phyloP scores from a whole-genome alignment of 208 protist species.

The Trypanosoma boissoni region DNA sequence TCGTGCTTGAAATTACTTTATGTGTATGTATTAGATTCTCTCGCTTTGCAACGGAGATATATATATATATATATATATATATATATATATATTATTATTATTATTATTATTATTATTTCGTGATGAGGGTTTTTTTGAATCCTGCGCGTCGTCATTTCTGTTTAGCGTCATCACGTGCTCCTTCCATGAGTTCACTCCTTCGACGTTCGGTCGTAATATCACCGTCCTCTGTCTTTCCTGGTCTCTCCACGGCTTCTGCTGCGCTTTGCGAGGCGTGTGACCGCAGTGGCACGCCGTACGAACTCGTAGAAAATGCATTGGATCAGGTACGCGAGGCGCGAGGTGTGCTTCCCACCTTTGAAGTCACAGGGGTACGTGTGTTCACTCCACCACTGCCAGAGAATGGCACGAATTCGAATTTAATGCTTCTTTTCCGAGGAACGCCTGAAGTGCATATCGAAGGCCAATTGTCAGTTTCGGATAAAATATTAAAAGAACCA shows the following conservation, averaged over 20 bases:
- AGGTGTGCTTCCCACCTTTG: not conserved
- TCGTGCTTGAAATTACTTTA: too few relatives aligned
- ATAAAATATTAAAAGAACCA: not conserved
- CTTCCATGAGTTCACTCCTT: too few relatives aligned
- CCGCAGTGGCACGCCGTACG: conserved; percentile 6
- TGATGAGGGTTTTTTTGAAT: not conserved
- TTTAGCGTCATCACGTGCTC: too few relatives aligned
- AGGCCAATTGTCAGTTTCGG: not conserved
- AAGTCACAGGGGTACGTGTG: conserved; percentile 11
- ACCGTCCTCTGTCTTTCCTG: conserved; percentile 12
- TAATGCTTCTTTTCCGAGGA: conserved; percentile 20
- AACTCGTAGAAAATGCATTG: conserved; percentile 4
- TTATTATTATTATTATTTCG: not conserved
- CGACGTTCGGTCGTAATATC: not conserved
- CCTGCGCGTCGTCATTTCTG: not conserved
- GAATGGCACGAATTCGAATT: too few relatives aligned
- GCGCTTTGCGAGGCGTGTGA: conserved; percentile 11
- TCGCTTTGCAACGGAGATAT: not conserved
- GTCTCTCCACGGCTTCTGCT: not conserved
- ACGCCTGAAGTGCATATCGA: conserved; percentile 5
- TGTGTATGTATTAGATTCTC: not conserved
- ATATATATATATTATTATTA: not conserved
- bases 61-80: not conserved
- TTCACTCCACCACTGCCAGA: conserved; percentile 15
- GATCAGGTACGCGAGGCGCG: conserved; percentile 9